Base-by-base conservation (phyloP, 2,329 filamentous ascomycete species). In the Exophiala oligosperma region DNA sequence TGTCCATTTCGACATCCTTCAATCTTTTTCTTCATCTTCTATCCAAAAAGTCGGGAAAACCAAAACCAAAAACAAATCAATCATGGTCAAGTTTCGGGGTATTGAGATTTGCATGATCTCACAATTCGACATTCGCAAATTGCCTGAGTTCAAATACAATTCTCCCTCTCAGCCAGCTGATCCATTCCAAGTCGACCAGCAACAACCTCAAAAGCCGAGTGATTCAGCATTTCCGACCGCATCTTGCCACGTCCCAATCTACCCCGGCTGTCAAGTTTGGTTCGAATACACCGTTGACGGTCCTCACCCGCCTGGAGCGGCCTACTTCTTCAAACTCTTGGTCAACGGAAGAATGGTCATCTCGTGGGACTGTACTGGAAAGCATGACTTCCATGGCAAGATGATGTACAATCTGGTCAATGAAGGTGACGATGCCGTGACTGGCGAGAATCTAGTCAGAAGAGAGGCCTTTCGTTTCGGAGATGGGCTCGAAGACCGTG, bases 241-340 rank as follows among this genome's bases (percentile, higher is more conserved):
- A 4, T 60, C 61, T 14, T 65, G 61, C 43, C 63, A 62, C 40
- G 54, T 66, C 23, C 64, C 66, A 11, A 62, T 63, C 46, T 60
- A 65, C 26, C 60, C 66, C 4, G 64, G 64, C 40, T 54, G 60
- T 21, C 64, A 67, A 51, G 63, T 67, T 52, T 67, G 64, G 66
- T 63, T 66, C 49, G 64, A 67, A 44, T 66, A 67, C 54, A 55
- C 57, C 35, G 54, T 67, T 46, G 66, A 67, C 32, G 63, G 63
- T n/a, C 64, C 66, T 28, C 66, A 67, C 41, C 66, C 66, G 41
- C 59, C 59, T 1, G 63, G 52, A 23, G 62, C 58, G 0, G 56
- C 56, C 17, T 66, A 66, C 51, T 58, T 65, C 41, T 67, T 67
- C 63, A 67, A 66, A 40, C 40, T 67, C 11, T 57, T 61, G 17